Evolutionary conservation across 1,284 basidiomycete genomes (phyloP).

Genomic region (Ceratobasidium sp.): DNA sequence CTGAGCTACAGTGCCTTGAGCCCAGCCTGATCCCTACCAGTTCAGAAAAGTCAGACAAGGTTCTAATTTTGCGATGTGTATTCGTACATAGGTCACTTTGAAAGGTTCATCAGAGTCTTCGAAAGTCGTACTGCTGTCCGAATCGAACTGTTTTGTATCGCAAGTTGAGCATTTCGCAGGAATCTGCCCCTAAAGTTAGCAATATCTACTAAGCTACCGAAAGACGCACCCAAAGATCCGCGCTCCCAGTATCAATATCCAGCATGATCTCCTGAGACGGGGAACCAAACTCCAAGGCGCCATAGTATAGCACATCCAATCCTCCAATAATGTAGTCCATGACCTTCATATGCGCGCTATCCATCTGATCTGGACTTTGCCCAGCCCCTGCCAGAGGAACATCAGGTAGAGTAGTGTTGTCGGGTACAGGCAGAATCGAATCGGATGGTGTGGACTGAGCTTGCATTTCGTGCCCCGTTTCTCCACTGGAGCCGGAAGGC

Average conservation of each 20-base stretch:
- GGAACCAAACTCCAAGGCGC: conserved; percentile 47
- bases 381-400: background rate
- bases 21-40: conserved; percentile 49
- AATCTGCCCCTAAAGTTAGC: conserved; percentile 19
- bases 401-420: background rate
- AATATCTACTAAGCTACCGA: too few relatives aligned
- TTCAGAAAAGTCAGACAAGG: background rate
- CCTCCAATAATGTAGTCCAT: conserved; percentile 58
- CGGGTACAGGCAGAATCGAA: background rate
- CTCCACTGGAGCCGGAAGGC: background rate
- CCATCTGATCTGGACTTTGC: background rate
- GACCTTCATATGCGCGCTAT: conserved; percentile 54
- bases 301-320: conserved; percentile 50
- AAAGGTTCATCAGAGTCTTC: conserved; percentile 45
- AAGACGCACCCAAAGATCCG: conserved; percentile 54
- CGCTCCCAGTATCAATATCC: conserved; percentile 59
- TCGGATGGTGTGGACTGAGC: background rate
- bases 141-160: conserved; percentile 34
- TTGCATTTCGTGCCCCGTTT: background rate
- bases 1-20: conserved; percentile 48
- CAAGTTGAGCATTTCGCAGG: conserved; percentile 44
- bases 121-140: conserved; percentile 43
- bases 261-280: conserved; percentile 52
- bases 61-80: background rate
- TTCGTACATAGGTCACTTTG: conserved; percentile 47